Evolutionary conservation across 495 filamentous ascomycete genomes (phyloP), one percentile per base, ranked within the genome.

Genomic region (Aspergillus panamensis): DNA sequence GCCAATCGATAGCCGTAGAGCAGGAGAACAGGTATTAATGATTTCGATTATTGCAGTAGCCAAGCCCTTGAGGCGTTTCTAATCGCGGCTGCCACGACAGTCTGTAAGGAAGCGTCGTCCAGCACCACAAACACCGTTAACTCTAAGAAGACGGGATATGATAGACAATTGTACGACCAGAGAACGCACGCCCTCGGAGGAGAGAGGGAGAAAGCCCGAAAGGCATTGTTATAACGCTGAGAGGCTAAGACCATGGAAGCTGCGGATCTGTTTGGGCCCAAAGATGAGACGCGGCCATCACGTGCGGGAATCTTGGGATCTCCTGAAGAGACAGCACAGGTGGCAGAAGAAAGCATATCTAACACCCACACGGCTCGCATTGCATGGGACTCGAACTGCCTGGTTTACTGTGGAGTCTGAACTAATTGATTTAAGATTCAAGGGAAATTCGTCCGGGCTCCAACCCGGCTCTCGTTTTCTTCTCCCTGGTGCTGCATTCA

Each of bases 261-360:
- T 19, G n/a, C 42, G 2, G 42, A 21, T 40, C 42, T 17, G 16
- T 16, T 57, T 51, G 35, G 55, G 55, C 47, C 21, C 19, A 45
- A 19, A 43, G 55, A 43, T 16, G 25, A 42, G 32, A n/a, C n/a
- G 47, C 42, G 40, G 42, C 8, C 9, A 44, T 57, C 55, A 57
- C 55, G 55, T 57, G 55, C 21, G 29, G 12, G 10, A 6, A 20
- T 39, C 29, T 21, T 39, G 35, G 19, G 42, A 45, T 45, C 42
- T 45, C 42, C 42, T 21, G 42, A 45, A 45, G 42, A 19, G 8
- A 25, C n/a, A 25, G 40, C 19, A 55, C 32, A 25, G 33, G n/a
- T 42, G 20, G 44, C 14, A 14, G 20, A 57, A 51, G 37, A n/a
- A 30, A 14, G 42, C 40, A 45, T 9, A 44, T 7, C 1, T n/a